Evolutionary conservation across 768 basidiomycete species (phyloP).

Genomic region (Pisolithus microcarpus): DNA sequence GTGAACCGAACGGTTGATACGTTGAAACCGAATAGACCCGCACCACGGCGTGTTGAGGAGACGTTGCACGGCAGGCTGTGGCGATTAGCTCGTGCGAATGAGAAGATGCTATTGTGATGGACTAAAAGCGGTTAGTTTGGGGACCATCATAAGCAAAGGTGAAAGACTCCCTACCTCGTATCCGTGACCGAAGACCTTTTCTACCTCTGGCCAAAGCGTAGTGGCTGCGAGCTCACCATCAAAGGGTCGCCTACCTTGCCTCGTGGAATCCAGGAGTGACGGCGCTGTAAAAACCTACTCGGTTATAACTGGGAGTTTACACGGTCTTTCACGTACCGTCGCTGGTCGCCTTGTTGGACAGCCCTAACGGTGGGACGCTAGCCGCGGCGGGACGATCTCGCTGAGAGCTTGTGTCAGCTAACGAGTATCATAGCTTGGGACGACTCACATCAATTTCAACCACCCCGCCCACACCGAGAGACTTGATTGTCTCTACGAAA

Average conservation of each 20-base stretch:
- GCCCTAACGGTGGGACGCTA: slow-evolving; percentile 84
- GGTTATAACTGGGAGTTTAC: background rate
- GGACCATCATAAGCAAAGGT: background rate
- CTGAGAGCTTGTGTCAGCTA: slow-evolving; percentile 28
- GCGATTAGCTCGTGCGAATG: slow-evolving; percentile 64
- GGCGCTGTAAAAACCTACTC: slow-evolving; percentile 8
- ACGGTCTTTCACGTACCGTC: slow-evolving; percentile 40
- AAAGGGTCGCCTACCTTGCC: slow-evolving; percentile 49
- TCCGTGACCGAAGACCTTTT: slow-evolving; percentile 96
- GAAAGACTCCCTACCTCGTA: slow-evolving; percentile 66
- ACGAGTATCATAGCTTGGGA: background rate
- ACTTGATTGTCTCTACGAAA: slow-evolving; percentile 63
- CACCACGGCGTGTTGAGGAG: slow-evolving; percentile 82
- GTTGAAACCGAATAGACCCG: slow-evolving; percentile 69
- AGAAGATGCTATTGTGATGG: slow-evolving; percentile 75
- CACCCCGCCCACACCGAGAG: slow-evolving; percentile 42
- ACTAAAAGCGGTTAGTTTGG: slow-evolving; percentile 35
- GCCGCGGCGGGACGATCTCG: slow-evolving; percentile 66
- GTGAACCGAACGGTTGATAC: slow-evolving; percentile 64
- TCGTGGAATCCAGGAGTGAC: slow-evolving; percentile 11
- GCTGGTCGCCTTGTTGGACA: slow-evolving; percentile 88
- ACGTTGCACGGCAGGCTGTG: slow-evolving; percentile 86
- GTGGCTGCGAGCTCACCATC: slow-evolving; percentile 84
- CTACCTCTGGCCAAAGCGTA: slow-evolving; percentile 94
- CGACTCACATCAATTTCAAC: slow-evolving; percentile 42